Evolutionary conservation across 495 filamentous ascomycete genomes (phyloP).

Genomic region (Pseudevernia furfuracea): DNA sequence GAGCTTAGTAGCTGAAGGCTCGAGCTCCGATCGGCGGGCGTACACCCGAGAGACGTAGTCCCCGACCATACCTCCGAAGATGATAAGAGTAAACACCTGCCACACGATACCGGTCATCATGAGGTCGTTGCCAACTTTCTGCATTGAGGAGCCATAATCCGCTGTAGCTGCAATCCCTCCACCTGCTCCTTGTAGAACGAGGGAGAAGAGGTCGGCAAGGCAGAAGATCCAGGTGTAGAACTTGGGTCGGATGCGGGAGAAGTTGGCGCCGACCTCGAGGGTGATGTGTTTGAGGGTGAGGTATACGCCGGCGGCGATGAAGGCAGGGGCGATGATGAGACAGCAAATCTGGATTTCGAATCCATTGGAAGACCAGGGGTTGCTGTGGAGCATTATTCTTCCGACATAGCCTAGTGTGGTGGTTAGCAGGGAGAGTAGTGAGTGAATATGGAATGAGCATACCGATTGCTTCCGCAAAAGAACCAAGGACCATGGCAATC

Average conservation of each 20-base stretch:
- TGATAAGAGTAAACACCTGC: slow-evolving; percentile 57
- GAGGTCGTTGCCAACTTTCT: slow-evolving; percentile 48
- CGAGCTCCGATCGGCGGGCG: slow-evolving; percentile 11
- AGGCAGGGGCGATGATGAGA: slow-evolving; percentile 58
- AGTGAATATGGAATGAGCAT: not conserved
- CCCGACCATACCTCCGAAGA: slow-evolving; percentile 39
- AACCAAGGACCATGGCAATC: slow-evolving; percentile 42
- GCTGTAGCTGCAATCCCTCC: slow-evolving; percentile 46
- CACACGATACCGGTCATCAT: slow-evolving; percentile 66
- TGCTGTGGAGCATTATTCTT: slow-evolving; percentile 49
- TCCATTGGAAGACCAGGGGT: slow-evolving; percentile 51
- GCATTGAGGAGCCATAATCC: slow-evolving; percentile 31
- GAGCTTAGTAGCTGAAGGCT: slow-evolving; percentile 28
- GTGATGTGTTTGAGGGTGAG: slow-evolving; percentile 60
- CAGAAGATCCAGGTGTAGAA: slow-evolving; percentile 64
- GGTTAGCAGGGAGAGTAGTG: slow-evolving; percentile 6
- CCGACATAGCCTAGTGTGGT: slow-evolving; percentile 49
- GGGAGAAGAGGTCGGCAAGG: slow-evolving; percentile 54
- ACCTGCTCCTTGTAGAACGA: slow-evolving; percentile 57
- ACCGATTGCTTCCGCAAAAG: slow-evolving; percentile 29
- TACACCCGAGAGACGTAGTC: slow-evolving; percentile 18
- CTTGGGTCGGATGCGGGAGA: slow-evolving; percentile 49
- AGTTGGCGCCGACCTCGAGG: slow-evolving; percentile 44
- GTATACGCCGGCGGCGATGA: slow-evolving; percentile 59
- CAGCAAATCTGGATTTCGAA: slow-evolving; percentile 64